phyloP scores from a whole-genome alignment of 495 filamentous ascomycete genomes.

The Tuber melanosporum region DNA sequence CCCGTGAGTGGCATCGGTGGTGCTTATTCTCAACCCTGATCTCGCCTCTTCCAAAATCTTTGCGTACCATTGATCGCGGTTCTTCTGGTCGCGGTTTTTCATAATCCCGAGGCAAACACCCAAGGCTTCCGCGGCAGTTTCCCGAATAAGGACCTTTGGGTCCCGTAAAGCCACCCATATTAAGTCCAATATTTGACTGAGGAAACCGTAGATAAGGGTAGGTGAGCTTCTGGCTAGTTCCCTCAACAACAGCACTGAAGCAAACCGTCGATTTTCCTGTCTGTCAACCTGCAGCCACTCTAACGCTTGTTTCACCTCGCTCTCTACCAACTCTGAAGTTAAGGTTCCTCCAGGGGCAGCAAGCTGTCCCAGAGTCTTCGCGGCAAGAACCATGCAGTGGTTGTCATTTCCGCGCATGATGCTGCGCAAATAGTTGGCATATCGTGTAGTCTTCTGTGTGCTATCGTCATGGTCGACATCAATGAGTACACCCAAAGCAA shows the following conservation, averaged over 20 bases:
- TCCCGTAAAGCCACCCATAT: slow-evolving; percentile 93
- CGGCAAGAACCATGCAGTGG: slow-evolving; percentile 76
- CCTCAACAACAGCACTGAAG: slow-evolving; percentile 79
- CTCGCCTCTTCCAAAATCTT: slow-evolving; percentile 79
- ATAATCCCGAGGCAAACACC: slow-evolving; percentile 93
- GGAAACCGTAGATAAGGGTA: slow-evolving; percentile 86
- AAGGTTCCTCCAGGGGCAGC: slow-evolving; percentile 88
- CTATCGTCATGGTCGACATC: slow-evolving; percentile 93
- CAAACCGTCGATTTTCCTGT: slow-evolving; percentile 83
- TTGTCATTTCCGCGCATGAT: slow-evolving; percentile 85
- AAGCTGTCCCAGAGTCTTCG: slow-evolving; percentile 77
- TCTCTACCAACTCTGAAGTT: slow-evolving; percentile 92
- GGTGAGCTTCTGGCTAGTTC: slow-evolving; percentile 87
- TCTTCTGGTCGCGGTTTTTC: slow-evolving; percentile 73
- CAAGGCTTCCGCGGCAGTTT: slow-evolving; percentile 81
- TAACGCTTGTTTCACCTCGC: slow-evolving; percentile 86
- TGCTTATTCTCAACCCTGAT: slow-evolving; percentile 66
- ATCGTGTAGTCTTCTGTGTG: slow-evolving; percentile 87
- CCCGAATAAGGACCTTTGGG: slow-evolving; percentile 78
- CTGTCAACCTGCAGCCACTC: slow-evolving; percentile 96
- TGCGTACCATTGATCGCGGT: slow-evolving; percentile 77
- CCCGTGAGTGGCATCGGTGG: slow-evolving; percentile 80
- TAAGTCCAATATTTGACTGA: slow-evolving; percentile 81
- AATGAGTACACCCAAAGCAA: slow-evolving; percentile 85
- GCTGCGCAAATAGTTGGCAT: slow-evolving; percentile 78